These are phyloP conservation scores for Saturnispora ahearnii DNA, from an alignment of 805 yeast genomes.

Conservation along the genomic window DNA sequence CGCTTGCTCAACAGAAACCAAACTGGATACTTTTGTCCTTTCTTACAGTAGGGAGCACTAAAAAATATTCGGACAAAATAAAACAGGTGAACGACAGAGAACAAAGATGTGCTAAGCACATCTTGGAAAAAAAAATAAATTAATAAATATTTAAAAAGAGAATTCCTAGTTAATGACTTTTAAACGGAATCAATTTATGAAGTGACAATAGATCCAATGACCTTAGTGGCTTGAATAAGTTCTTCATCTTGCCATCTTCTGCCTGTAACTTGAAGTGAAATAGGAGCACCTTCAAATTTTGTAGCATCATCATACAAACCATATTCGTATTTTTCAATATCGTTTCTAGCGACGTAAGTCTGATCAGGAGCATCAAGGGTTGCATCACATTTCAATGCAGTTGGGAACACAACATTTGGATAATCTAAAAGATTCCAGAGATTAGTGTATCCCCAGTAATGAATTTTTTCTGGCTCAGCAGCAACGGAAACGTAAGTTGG, in stretches of 20 bases:
- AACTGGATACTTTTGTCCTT: too few species aligned
- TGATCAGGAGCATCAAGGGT: conserved; percentile 32
- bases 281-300: conserved; percentile 38
- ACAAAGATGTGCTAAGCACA: too few species aligned
- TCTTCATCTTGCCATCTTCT: conserved; percentile 43
- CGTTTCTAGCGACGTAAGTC: conserved; percentile 31
- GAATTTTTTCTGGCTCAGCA: conserved; percentile 47
- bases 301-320: conserved; percentile 27
- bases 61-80: too few species aligned
- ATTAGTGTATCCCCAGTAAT: conserved; percentile 67
- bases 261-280: conserved; percentile 42
- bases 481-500: conserved; percentile 63
- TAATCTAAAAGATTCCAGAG: conserved; percentile 59
- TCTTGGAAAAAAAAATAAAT: too few species aligned
- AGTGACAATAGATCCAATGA: conserved; percentile 29
- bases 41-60: neutral
- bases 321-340: conserved; percentile 31
- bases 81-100: too few species aligned
- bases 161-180: too few species aligned
- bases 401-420: conserved; percentile 54
- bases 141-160: too few species aligned
- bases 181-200: neutral
- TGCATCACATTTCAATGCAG: conserved; percentile 48
- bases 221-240: conserved; percentile 36
- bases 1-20: too few species aligned